These are phyloP conservation scores for Fusarium gaditjirri DNA, from an alignment of 2,329 filamentous ascomycete species.

Conservation along the genomic window DNA sequence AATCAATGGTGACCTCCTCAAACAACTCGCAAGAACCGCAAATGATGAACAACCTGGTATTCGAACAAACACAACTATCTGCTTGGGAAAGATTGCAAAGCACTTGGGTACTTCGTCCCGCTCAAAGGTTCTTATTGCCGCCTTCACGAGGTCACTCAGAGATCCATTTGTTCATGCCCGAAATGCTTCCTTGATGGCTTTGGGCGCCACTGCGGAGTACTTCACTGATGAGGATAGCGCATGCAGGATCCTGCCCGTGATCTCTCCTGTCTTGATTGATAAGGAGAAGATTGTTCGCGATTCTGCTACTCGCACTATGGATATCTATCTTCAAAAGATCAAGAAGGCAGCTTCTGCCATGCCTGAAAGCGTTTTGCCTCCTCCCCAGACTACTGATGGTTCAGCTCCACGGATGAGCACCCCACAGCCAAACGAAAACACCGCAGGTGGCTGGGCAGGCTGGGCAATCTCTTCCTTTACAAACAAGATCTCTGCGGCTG, in stretches of 20 bases:
- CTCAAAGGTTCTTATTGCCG: constrained; percentile 90
- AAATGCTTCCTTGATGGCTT: constrained; percentile 86
- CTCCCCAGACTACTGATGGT: constrained; percentile 64
- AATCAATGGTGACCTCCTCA: constrained; percentile 91
- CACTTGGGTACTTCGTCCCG: constrained; percentile 82
- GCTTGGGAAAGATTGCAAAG: constrained; percentile 93
- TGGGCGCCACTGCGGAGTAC: constrained; percentile 84
- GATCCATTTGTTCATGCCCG: constrained; percentile 96
- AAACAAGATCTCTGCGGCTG: constrained; percentile 86
- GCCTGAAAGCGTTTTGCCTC: constrained; percentile 82
- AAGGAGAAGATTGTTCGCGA: constrained; percentile 96
- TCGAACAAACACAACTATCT: constrained; percentile 97
- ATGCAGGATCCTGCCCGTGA: constrained; percentile 79
- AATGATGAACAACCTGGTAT: constrained; percentile 99
- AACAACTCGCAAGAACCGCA: constrained; percentile 91
- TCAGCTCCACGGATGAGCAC: constrained; percentile 80
- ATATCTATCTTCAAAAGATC: constrained; percentile 84
- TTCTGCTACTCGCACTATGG: constrained; percentile 89
- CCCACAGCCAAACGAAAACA: constrained; percentile 70
- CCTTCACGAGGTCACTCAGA: constrained; percentile 87
- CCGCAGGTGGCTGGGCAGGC: constrained; percentile 76
- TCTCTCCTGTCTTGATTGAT: constrained; percentile 88
- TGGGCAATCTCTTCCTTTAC: constrained; percentile 99
- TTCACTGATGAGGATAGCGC: constrained; percentile 94
- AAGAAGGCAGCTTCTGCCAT: constrained; percentile 81